phyloP scores from a whole-genome alignment of 2,329 filamentous ascomycete species.

The Talaromyces sp. region DNA sequence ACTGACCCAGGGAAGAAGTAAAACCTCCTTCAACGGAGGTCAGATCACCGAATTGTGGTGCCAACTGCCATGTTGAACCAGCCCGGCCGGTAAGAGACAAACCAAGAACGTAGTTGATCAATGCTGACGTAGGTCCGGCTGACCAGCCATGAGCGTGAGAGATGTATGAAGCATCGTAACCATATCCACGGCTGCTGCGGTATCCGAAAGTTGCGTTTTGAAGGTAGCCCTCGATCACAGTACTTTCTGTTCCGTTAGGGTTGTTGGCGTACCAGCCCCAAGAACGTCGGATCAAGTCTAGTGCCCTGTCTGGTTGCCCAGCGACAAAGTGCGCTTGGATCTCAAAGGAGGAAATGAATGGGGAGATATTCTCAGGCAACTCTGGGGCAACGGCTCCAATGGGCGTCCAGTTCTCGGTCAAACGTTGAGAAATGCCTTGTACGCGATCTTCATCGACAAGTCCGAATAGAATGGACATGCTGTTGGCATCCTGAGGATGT shows the following conservation, averaged over 20 bases:
- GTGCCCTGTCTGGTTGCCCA: constrained; percentile 50
- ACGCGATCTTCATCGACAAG: constrained; percentile 41
- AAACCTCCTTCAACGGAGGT: constrained; percentile 48
- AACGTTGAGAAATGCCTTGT: constrained; percentile 44
- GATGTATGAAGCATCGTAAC: constrained; percentile 47
- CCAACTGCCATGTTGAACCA: constrained; percentile 46
- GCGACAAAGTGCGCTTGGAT: constrained; percentile 57
- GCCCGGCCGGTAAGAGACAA: constrained; percentile 41
- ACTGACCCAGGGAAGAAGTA: constrained; percentile 46
- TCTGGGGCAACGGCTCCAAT: constrained; percentile 59
- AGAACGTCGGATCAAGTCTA: constrained; percentile 55
- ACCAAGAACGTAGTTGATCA: constrained; percentile 49
- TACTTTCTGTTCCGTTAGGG: constrained; percentile 58
- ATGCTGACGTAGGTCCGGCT: constrained; percentile 42
- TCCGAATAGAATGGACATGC: constrained; percentile 54
- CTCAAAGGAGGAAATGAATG: constrained; percentile 61
- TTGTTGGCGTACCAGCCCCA: constrained; percentile 64
- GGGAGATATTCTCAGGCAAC: constrained; percentile 57
- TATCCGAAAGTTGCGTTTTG: constrained; percentile 59
- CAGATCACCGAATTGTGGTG: constrained; percentile 48
- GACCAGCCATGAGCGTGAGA: constrained; percentile 48
- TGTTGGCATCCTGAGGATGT: constrained; percentile 61
- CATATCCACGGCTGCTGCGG: constrained; percentile 53
- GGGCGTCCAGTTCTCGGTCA: constrained; percentile 55
- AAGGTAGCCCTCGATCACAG: constrained; percentile 60